A percentile compares a stretch with the other conserved stretches of the same genome.
Conservation (phyloP, 371 early-diverging fungal species). For the Syncephalastrum racemosum region DNA sequence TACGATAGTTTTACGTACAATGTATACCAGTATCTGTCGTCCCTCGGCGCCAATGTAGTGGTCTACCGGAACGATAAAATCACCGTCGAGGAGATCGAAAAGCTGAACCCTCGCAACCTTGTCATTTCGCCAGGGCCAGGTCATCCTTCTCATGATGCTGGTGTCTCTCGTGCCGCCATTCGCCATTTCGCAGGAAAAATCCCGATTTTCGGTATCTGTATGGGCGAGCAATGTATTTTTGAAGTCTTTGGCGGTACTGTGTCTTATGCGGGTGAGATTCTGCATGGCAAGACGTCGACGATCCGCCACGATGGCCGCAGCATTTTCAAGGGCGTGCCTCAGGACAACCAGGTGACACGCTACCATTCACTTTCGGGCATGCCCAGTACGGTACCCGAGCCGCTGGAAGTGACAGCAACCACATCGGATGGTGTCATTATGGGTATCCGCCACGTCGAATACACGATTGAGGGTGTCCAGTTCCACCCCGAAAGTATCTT, state of each 20-base stretch:
- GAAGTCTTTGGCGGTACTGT: constrained; percentile 94
- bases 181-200: constrained; percentile 87
- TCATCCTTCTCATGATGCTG: constrained; percentile 87
- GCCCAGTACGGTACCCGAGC: constrained; percentile 78
- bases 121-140: constrained; percentile 98
- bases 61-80: constrained; percentile 94
- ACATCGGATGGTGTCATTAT: constrained; percentile 88
- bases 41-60: constrained; percentile 87
- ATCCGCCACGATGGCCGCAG: constrained; percentile 91
- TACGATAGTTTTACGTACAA: constrained; percentile 99
- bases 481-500: constrained; percentile 97
- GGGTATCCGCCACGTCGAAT: constrained; percentile 91
- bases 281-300: constrained; percentile 91
- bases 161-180: constrained; percentile 85
- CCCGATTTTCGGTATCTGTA: constrained; percentile 96
- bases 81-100: constrained; percentile 76
- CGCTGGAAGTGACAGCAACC: constrained; percentile 81
- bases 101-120: constrained; percentile 85
- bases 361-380: constrained; percentile 96
- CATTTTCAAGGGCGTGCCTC: constrained; percentile 80
- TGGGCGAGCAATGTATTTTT: constrained; percentile 96
- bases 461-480: constrained; percentile 93
- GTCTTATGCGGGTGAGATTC: constrained; percentile 86
- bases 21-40: constrained; percentile 90
- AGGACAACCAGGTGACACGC: constrained; percentile 83